Conservation (phyloP, 1,284 basidiomycete genomes). For the Melampsora larici-populina region DNA sequence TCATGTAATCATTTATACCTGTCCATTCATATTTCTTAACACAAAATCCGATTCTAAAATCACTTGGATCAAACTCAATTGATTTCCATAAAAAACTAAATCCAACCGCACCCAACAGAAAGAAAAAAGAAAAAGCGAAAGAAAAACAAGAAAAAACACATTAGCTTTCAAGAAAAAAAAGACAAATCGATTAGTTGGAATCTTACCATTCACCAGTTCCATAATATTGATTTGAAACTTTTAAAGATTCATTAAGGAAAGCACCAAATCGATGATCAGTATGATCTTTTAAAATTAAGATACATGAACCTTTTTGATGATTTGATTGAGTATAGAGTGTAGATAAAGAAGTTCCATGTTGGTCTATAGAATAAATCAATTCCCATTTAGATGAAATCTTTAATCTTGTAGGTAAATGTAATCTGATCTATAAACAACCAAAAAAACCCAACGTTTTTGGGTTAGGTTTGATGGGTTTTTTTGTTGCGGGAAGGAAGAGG, state of each 20-base stretch:
- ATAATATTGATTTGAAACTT: slow-evolving; percentile 63
- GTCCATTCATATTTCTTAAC: slow-evolving; percentile 78
- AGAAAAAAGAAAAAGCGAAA: too few species aligned
- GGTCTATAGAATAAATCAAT: slow-evolving; percentile 86
- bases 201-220: slow-evolving; percentile 78
- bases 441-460: not conserved
- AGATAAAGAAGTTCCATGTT: slow-evolving; percentile 86
- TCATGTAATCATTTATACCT: slow-evolving; percentile 83
- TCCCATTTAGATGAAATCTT: slow-evolving; percentile 77
- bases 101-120: too few species aligned
- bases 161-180: not conserved
- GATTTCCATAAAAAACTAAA: slow-evolving; percentile 74
- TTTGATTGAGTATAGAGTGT: slow-evolving; percentile 66
- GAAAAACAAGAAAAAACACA: too few species aligned
- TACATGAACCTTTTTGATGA: slow-evolving; percentile 52
- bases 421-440: slow-evolving; percentile 61
- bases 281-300: slow-evolving; percentile 65
- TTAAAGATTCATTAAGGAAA: slow-evolving; percentile 72
- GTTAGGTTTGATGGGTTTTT: too few species aligned
- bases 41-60: slow-evolving; percentile 53
- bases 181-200: too few species aligned
- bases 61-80: slow-evolving; percentile 48
- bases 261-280: slow-evolving; percentile 69
- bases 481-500: too few species aligned
- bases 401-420: slow-evolving; percentile 72